Conservation (phyloP, 1,284 basidiomycete species). For the Boletus mariae region DNA sequence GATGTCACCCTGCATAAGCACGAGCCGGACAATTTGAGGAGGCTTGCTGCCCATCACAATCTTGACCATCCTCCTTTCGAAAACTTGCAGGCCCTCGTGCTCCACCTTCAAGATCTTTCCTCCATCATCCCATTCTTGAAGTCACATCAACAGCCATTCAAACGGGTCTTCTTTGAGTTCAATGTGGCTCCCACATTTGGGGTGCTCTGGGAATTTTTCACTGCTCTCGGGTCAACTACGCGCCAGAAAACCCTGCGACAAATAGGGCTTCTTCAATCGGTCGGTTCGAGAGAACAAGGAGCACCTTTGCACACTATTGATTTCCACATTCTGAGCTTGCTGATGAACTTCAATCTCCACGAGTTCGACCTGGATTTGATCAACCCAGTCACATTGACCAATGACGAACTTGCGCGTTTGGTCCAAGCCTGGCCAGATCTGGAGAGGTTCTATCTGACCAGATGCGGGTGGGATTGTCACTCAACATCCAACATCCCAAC, state of each 20-base stretch:
- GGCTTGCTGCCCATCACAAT: not conserved
- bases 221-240: conserved; percentile 7
- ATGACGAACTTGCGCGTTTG: conserved; percentile 11
- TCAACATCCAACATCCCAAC: conserved; percentile 4
- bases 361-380: not conserved
- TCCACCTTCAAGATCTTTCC: not conserved
- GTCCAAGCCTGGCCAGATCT: conserved; percentile 14
- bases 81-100: conserved; percentile 5
- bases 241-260: conserved; percentile 3
- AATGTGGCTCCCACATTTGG: not conserved
- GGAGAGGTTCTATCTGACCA: not conserved
- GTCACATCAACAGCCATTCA: conserved; percentile 7
- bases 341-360: conserved; percentile 5
- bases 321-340: conserved; percentile 6
- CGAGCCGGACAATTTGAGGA: not conserved
- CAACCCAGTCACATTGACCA: conserved; percentile 8
- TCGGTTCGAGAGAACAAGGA: not conserved
- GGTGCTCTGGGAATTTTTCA: conserved; percentile 4
- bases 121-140: conserved; percentile 5
- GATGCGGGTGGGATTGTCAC: not conserved
- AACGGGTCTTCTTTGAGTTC: not conserved
- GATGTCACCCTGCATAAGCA: not conserved
- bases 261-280: not conserved
- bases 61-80: conserved; percentile 1
- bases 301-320: not conserved